A percentile compares a stretch with the other conserved stretches of the same genome.
These are phyloP conservation scores for Trichoderma polysporum DNA, from an alignment of 2,329 filamentous ascomycete genomes.

Conservation along the genomic window DNA sequence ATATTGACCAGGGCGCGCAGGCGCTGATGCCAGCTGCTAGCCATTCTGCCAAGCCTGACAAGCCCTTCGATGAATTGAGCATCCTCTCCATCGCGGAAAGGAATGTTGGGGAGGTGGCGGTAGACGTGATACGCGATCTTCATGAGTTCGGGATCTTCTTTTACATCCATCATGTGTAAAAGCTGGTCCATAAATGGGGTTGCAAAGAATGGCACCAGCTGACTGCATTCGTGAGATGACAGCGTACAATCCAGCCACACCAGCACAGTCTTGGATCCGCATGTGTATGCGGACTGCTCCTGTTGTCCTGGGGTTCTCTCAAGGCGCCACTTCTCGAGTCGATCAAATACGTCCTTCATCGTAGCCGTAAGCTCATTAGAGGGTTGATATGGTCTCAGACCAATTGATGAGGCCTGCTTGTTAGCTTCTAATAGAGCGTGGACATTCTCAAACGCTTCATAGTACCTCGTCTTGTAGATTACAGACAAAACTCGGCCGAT, in stretches of 20 bases:
- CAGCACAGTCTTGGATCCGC: constrained; percentile 91
- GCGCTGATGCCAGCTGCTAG: constrained; percentile 91
- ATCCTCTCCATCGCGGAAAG: constrained; percentile 84
- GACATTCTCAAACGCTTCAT: constrained; percentile 88
- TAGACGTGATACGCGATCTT: constrained; percentile 95
- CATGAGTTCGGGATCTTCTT: constrained; percentile 95
- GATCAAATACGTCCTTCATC: constrained; percentile 72
- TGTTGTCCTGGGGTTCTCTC: constrained; percentile 85
- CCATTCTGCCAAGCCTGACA: constrained; percentile 81
- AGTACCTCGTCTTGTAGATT: constrained; percentile 87
- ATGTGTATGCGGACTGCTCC: constrained; percentile 90
- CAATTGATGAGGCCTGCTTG: constrained; percentile 76
- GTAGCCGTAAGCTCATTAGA: constrained; percentile 70
- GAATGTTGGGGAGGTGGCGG: constrained; percentile 91
- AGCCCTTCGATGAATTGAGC: constrained; percentile 79
- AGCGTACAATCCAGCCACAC: constrained; percentile 92
- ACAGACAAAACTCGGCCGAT: constrained; percentile 87
- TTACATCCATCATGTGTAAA: constrained; percentile 99
- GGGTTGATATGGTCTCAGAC: constrained; percentile 79
- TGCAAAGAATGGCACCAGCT: constrained; percentile 88
- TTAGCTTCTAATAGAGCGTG: constrained; percentile 73
- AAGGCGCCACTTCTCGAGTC: constrained; percentile 83
- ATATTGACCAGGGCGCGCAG: constrained; percentile 95
- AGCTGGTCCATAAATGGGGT: constrained; percentile 87
- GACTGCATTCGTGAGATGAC: constrained; percentile 87